Base-by-base conservation (phyloP, 805 yeast species). In the Kodamaea kakaduensis region DNA sequence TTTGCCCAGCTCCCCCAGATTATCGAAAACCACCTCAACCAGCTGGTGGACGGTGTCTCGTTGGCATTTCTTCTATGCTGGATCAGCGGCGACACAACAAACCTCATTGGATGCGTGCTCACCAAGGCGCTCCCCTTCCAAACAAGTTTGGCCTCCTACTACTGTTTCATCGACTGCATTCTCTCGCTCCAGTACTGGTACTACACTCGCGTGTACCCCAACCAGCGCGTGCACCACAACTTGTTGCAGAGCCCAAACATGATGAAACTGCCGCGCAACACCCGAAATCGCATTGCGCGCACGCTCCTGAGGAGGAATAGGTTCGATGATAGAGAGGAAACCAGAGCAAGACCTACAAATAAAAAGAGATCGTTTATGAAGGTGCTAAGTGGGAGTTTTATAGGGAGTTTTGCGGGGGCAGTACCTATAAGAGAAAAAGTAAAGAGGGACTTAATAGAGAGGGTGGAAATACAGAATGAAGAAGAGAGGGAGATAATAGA, bases 121-220 rank as follows among this genome's bases (percentile, higher is more conserved):
- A 87, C 96, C 0, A 54, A 74, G 5, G 96, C 89, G 42, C 64
- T 87, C 31, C 77, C 81, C n/a, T 89, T 88, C 58, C 97, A 88
- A 54, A 72, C 78, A 8, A 61, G 78, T 15, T 62, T 88, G 12
- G 85, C 94, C 0, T 40, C 73, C 2, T 89, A 89, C 58, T 88
- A 84, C 53, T 64, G 90, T 33, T 58, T 69, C 38, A 83, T 84
- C 42, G 97, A 89, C 58, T 36, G 72, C 16, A 63, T 85, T 8
- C 64, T 89, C 18, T 68, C 79, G 31, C 67, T 72, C 3, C 97
- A 89, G 55, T 88, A 71, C 54, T 73, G 77, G 57, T 78, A 84
- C 58, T 89, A 87, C 56, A 64, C 74, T n/a, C 45, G 47, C 33
- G 54, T 70, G 17, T 71, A 64, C 37, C 61, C 65, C 38, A 35